Evolutionary conservation across 176 grass and related monocot genomes (phyloP), one percentile per base, ranked within the genome.

Genomic region (Lolium multiflorum): DNA sequence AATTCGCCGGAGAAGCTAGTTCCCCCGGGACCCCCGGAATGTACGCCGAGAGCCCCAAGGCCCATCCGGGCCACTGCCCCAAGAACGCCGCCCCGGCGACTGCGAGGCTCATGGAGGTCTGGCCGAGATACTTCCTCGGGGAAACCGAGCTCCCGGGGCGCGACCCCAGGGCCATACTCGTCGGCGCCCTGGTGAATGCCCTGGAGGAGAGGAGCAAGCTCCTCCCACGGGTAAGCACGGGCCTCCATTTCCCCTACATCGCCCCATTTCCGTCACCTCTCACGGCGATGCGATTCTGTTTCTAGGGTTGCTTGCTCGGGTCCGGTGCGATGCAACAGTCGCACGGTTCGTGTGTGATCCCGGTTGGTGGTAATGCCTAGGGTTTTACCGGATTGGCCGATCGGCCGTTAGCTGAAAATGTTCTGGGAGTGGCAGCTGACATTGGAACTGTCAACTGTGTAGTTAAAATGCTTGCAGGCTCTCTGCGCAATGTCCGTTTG

Each of bases 71-170:
- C 54, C 73, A 38, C 21, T 16, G 17, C 18, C 8, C 26, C 24
- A 17, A 78, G 11, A 52, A 66, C 57, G 61, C 35, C 67, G n/a
- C 31, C 76, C 3, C 0, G 22, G 3, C 1, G 7, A n/a, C n/a
- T n/a, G n/a, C n/a, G n/a, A 26, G 3, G 3, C 59, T 85, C 47
- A 67, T 12, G 39, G 14, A 0, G 47, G 81, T 97, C 84, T 97
- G 92, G 92, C 46, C 78, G 80, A 79, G 15, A 11, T 98, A 98
- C 85, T 98, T 98, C 84, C 93, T 86, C 9, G 84, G 62, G 47
- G 80, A 91, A 35, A 37, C 79, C 35, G 62, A 66, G 28, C 17
- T 87, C 35, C 9, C 79, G 56, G 43, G 74, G 48, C 65, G 21
- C 67, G 88, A 89, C 64, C 84, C 9, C 21, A 90, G 87, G 25